phyloP scores from a whole-genome alignment of 768 basidiomycete genomes.

The Termitomyces bulborhizus region DNA sequence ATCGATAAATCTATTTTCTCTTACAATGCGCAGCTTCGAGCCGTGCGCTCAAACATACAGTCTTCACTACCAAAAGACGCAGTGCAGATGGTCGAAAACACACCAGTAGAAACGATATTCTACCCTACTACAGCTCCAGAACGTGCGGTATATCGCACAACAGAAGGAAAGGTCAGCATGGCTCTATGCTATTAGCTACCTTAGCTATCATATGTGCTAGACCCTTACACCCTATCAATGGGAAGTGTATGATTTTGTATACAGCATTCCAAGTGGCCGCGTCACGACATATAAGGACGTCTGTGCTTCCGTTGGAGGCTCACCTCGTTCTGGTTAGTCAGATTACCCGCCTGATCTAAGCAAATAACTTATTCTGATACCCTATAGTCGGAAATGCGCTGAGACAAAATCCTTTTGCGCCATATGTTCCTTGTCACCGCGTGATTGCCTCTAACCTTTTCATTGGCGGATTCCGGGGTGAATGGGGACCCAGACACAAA shows the following conservation, averaged over 20 bases:
- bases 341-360: background rate
- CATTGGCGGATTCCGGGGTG: constrained; percentile 59
- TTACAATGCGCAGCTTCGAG: constrained; percentile 4
- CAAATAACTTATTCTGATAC: background rate
- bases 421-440: constrained; percentile 65
- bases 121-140: constrained; percentile 22
- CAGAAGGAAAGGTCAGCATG: constrained; percentile 26
- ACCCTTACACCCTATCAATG: constrained; percentile 47
- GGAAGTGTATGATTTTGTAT: constrained; percentile 52
- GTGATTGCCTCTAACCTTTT: constrained; percentile 56
- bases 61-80: background rate
- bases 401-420: constrained; percentile 60
- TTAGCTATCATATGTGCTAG: constrained; percentile 21
- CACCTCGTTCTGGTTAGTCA: constrained; percentile 52
- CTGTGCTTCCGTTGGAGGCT: constrained; percentile 45
- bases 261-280: constrained; percentile 42
- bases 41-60: background rate
- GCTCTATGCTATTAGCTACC: background rate
- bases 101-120: constrained; percentile 2
- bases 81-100: too few relatives aligned
- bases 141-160: constrained; percentile 25
- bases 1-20: constrained; percentile 10
- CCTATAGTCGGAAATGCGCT: constrained; percentile 55
- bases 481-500: constrained; percentile 45
- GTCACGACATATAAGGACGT: constrained; percentile 56